These are phyloP conservation scores for Xylaria sp. DNA, from an alignment of 2,329 filamentous ascomycete species.

Conservation along the genomic window DNA sequence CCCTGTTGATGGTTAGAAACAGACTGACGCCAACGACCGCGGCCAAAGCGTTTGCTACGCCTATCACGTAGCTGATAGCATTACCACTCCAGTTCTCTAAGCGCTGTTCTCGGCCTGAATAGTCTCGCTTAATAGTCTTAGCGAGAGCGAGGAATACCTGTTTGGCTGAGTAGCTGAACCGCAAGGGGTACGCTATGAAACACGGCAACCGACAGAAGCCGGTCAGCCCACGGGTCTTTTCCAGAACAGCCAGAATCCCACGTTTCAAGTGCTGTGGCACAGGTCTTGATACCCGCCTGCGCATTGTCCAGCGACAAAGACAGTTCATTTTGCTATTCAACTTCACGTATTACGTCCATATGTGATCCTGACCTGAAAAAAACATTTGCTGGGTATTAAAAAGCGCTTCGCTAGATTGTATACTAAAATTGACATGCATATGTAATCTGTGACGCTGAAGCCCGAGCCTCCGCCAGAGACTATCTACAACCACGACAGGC, in stretches of 20 bases:
- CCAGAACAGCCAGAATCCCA: conserved; percentile 19
- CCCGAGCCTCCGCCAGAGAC: conserved; percentile 24
- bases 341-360: neutral
- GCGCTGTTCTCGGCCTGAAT: neutral
- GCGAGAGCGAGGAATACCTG: neutral
- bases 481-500: conserved; percentile 34
- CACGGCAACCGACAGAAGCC: conserved; percentile 23
- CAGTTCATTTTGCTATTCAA: neutral
- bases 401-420: conserved; percentile 21
- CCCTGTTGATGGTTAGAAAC: neutral
- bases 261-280: conserved; percentile 26
- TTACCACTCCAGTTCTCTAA: neutral
- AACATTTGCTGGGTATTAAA: conserved; percentile 2
- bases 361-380: neutral
- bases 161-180: neutral
- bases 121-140: neutral
- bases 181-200: conserved; percentile 22
- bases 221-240: neutral
- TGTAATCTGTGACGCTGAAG: conserved; percentile 22
- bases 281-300: conserved; percentile 24
- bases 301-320: neutral
- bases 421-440: conserved; percentile 26
- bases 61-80: neutral
- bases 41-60: neutral
- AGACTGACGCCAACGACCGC: neutral